Percentiles rank a stretch among this genome's conserved stretches.
Conservation (phyloP, 1,284 basidiomycete genomes). For the Pascua sp. region DNA sequence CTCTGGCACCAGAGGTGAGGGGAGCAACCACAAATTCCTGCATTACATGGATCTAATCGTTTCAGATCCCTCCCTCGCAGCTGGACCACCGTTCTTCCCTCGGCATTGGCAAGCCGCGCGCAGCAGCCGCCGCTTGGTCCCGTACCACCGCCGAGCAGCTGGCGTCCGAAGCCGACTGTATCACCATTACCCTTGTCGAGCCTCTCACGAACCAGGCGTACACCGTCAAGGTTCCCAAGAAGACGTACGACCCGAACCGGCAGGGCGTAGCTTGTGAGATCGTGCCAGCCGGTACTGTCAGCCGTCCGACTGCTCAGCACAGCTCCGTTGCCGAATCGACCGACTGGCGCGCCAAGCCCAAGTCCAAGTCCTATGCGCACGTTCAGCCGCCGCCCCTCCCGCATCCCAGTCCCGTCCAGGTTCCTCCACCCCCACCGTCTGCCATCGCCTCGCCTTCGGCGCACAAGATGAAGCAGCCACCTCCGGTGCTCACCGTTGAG, state of each 20-base stretch:
- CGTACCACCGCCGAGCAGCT: not conserved
- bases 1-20: too few relatives aligned
- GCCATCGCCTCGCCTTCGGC: not conserved
- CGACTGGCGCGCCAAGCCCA: conserved; percentile 32
- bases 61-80: too few relatives aligned
- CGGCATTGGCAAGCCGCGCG: conserved; percentile 15
- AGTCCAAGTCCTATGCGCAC: not conserved
- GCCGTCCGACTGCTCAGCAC: conserved; percentile 1
- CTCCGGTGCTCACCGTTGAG: conserved; percentile 36
- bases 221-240: conserved; percentile 11
- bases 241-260: not conserved
- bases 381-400: too few relatives aligned
- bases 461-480: not conserved
- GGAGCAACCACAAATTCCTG: too few relatives aligned
- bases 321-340: conserved; percentile 40
- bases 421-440: not conserved
- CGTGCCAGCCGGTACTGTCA: not conserved
- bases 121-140: conserved; percentile 7
- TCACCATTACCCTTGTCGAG: conserved; percentile 12
- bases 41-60: too few relatives aligned
- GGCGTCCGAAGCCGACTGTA: not conserved
- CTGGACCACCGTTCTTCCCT: conserved; percentile 11
- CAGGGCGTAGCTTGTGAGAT: conserved; percentile 4
- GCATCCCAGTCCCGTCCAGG: not conserved
- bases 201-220: conserved; percentile 15